phyloP scores from a whole-genome alignment of 495 filamentous ascomycete genomes.

The Cercophora newfieldiana region DNA sequence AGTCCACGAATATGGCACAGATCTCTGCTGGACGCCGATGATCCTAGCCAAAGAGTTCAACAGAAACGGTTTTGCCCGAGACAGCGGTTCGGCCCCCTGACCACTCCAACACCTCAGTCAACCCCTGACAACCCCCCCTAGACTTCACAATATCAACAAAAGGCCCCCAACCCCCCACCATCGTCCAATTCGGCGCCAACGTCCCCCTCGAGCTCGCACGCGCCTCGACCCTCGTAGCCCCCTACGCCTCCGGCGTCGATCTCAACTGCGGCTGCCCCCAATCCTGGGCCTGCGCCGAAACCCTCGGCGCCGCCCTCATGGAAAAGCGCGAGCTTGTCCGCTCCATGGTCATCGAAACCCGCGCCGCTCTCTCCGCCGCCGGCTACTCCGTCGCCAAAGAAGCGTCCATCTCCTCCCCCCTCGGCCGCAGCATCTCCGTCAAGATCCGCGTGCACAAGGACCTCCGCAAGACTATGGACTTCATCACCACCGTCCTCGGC shows the following conservation, averaged over 20 bases:
- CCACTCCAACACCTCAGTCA: background rate
- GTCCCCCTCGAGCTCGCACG: constrained; percentile 57
- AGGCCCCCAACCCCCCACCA: constrained; percentile 55
- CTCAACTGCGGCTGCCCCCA: constrained; percentile 72
- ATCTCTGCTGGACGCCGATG: constrained; percentile 70
- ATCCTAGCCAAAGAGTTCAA: constrained; percentile 72
- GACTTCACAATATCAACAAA: constrained; percentile 41
- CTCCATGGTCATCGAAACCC: constrained; percentile 56
- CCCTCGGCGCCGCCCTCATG: constrained; percentile 65
- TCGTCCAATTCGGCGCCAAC: constrained; percentile 64
- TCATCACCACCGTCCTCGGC: constrained; percentile 50
- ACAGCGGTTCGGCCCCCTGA: constrained; percentile 49
- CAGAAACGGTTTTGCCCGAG: constrained; percentile 55
- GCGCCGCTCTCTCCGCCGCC: constrained; percentile 42
- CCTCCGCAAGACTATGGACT: constrained; percentile 52
- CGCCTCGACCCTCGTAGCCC: constrained; percentile 59
- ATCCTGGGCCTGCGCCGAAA: constrained; percentile 64
- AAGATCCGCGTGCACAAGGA: constrained; percentile 67
- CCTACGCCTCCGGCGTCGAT: constrained; percentile 62
- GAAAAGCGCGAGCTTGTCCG: constrained; percentile 57
- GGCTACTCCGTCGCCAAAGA: constrained; percentile 46
- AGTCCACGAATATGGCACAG: constrained; percentile 57
- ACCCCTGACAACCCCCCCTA: background rate
- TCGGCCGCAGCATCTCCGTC: constrained; percentile 55
- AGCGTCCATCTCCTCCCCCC: constrained; percentile 32